A percentile compares a stretch with the other conserved stretches of the same genome.
These are phyloP conservation scores for Chenopodium berlandieri DNA, from an alignment of 148 eudicot genomes.

Conservation along the genomic window DNA sequence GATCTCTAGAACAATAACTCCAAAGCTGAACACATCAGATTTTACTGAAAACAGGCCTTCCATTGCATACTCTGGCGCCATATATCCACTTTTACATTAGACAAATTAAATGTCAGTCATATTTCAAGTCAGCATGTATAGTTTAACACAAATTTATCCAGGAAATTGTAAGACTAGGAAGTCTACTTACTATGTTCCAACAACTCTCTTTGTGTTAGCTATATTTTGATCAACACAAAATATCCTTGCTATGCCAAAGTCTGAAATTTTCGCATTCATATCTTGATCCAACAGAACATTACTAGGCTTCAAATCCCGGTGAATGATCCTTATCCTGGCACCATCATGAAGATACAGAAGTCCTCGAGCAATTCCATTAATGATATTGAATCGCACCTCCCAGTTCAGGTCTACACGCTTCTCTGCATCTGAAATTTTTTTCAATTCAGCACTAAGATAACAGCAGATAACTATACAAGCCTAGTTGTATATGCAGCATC, in stretches of 20 bases:
- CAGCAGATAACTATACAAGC: too few relatives aligned
- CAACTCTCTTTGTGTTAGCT: slow-evolving; percentile 21
- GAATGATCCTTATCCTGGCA: slow-evolving; percentile 17
- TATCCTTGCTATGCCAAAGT: slow-evolving; percentile 24
- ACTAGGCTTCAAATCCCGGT: slow-evolving; percentile 23
- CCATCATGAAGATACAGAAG: slow-evolving; percentile 22
- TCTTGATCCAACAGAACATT: slow-evolving; percentile 18
- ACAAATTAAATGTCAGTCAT: not conserved
- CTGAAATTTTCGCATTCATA: slow-evolving; percentile 19
- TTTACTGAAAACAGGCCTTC: slow-evolving; percentile 21
- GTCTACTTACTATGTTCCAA: slow-evolving; percentile 26
- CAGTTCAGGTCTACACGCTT: slow-evolving; percentile 1
- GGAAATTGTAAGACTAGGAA: not conserved
- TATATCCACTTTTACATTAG: slow-evolving; percentile 13
- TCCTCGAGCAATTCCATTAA: slow-evolving; percentile 14
- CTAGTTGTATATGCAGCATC: not conserved
- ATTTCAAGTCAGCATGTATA: not conserved
- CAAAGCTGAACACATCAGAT: slow-evolving; percentile 26
- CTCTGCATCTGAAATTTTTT: slow-evolving; percentile 8
- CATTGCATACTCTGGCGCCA: slow-evolving; percentile 30
- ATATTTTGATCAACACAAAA: slow-evolving; percentile 5
- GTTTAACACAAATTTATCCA: not conserved
- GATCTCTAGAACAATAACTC: slow-evolving; percentile 25
- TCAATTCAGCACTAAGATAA: not conserved
- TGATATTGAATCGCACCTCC: slow-evolving; percentile 7